A percentile compares a stretch with the other conserved stretches of the same genome.
Conservation (phyloP, 148 eudicot genomes). For the Rhododendron vialii region DNA sequence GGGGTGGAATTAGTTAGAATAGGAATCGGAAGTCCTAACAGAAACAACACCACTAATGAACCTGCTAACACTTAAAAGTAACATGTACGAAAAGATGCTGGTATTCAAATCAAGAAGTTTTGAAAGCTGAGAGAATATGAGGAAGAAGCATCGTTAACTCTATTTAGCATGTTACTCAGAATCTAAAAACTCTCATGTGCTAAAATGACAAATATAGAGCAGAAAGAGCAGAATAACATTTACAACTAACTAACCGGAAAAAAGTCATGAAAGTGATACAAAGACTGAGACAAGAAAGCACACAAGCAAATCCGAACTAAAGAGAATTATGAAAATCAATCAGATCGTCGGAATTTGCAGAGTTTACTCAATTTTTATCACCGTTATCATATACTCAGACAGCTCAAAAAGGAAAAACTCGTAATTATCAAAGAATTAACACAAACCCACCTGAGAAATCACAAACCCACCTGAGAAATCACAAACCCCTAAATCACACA, state of each 20-base stretch:
- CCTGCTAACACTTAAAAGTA: not conserved
- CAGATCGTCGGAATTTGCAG: not conserved
- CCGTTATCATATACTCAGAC: not conserved
- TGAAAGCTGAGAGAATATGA: not conserved
- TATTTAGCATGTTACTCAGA: not conserved
- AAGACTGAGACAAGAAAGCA: not conserved
- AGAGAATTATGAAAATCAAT: not conserved
- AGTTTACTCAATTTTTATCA: not conserved
- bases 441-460: constrained; percentile 10
- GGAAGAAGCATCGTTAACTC: not conserved
- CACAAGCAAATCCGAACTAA: not conserved
- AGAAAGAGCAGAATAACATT: not conserved
- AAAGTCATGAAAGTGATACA: not conserved
- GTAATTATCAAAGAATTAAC: not conserved
- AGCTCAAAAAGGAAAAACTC: not conserved
- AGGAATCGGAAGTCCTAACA: not conserved
- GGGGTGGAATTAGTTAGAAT: not conserved
- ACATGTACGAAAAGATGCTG: not conserved
- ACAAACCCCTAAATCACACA: constrained; percentile 9
- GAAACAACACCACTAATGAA: not conserved
- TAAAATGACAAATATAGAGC: not conserved
- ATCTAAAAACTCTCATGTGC: not conserved
- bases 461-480: constrained; percentile 6
- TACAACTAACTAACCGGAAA: not conserved
- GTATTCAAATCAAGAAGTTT: not conserved